Evolutionary conservation across 108 stramenopile species (phyloP).

Genomic region (Cyclostephanos tholiformis): DNA sequence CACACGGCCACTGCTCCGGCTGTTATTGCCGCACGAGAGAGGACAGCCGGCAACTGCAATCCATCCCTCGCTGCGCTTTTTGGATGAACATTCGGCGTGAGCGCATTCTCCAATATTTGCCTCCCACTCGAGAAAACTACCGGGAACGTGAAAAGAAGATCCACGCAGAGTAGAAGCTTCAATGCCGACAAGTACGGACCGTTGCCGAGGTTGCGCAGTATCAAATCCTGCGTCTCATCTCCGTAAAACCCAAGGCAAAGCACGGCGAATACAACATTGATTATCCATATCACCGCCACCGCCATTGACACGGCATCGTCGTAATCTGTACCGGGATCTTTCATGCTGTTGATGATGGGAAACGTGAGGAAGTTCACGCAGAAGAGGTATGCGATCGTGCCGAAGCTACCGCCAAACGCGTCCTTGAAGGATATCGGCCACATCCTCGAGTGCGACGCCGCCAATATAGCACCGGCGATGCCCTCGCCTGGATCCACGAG

Average conservation of each 20-base stretch:
- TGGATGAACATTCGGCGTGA: slow-evolving; percentile 12
- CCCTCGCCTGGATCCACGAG: slow-evolving; percentile 52
- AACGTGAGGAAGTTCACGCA: slow-evolving; percentile 53
- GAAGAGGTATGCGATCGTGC: slow-evolving; percentile 53
- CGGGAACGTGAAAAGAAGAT: slow-evolving; percentile 52
- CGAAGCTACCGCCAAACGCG: slow-evolving; percentile 54
- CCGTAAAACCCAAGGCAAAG: slow-evolving; percentile 50
- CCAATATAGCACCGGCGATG: slow-evolving; percentile 14
- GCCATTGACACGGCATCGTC: slow-evolving; percentile 39
- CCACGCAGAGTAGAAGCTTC: slow-evolving; percentile 51
- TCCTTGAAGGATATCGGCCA: slow-evolving; percentile 42
- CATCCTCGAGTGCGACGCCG: slow-evolving; percentile 23
- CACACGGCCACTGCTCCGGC: slow-evolving; percentile 41
- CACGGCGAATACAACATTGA: slow-evolving; percentile 50
- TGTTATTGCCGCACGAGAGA: slow-evolving; percentile 40
- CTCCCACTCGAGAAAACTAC: slow-evolving; percentile 49
- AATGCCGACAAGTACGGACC: slow-evolving; percentile 44
- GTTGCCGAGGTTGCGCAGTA: slow-evolving; percentile 49
- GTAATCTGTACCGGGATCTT: slow-evolving; percentile 36
- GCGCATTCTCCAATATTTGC: slow-evolving; percentile 51
- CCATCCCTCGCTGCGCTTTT: slow-evolving; percentile 9
- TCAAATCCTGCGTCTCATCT: slow-evolving; percentile 46
- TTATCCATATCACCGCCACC: slow-evolving; percentile 44
- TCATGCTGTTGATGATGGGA: slow-evolving; percentile 52
- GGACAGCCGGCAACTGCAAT: slow-evolving; percentile 4